phyloP scores from a whole-genome alignment of 495 filamentous ascomycete species.

The Lepraria neglecta region DNA sequence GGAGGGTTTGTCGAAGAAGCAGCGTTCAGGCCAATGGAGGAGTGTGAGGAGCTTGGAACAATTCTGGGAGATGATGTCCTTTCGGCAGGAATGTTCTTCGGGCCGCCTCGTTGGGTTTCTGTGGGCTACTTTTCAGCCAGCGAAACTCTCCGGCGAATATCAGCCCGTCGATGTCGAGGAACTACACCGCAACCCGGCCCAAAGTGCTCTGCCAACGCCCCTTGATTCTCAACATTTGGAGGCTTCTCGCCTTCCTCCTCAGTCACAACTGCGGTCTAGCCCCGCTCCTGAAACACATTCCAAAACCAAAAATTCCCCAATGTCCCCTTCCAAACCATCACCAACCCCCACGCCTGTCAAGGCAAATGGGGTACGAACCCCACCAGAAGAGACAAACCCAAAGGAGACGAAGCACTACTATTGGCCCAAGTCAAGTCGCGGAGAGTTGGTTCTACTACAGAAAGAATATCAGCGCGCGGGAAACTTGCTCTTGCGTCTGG shows the following conservation, averaged over 20 bases:
- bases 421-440: conserved; percentile 63
- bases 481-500: conserved; percentile 72
- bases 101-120: conserved; percentile 88
- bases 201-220: conserved; percentile 4
- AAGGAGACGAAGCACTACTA: conserved; percentile 54
- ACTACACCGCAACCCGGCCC: background rate
- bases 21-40: conserved; percentile 63
- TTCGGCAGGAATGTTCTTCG: conserved; percentile 88
- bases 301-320: conserved; percentile 28
- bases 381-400: conserved; percentile 44
- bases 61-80: conserved; percentile 99
- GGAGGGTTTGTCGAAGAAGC: conserved; percentile 30
- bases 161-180: conserved; percentile 23
- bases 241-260: conserved; percentile 9
- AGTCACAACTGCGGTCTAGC: conserved; percentile 13
- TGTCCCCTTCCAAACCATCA: conserved; percentile 14
- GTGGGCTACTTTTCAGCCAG: conserved; percentile 76
- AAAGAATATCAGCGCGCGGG: conserved; percentile 69
- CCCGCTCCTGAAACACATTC: conserved; percentile 20
- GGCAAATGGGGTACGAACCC: conserved; percentile 14
- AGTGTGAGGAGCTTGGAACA: conserved; percentile 75
- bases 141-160: conserved; percentile 30
- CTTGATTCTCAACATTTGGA: conserved; percentile 7
- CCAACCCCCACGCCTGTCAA: conserved; percentile 14
- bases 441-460: conserved; percentile 62